These are phyloP conservation scores for Prinsepia uniflora DNA, from an alignment of 306 rosid species.

Conservation along the genomic window DNA sequence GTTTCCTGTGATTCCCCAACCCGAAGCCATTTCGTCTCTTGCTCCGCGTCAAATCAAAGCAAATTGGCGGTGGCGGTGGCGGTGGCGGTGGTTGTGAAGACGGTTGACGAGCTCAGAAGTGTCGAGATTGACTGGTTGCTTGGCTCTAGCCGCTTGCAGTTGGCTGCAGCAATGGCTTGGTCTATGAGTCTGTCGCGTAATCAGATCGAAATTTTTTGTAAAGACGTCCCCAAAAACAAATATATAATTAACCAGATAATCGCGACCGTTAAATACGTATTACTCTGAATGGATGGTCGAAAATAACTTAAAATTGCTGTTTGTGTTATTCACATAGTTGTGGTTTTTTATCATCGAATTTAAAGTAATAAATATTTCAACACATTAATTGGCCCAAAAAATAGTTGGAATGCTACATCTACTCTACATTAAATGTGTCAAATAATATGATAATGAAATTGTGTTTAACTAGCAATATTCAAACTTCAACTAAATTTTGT, in stretches of 20 bases:
- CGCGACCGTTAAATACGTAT: neutral
- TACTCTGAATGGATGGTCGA: neutral
- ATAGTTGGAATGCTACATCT: too few relatives aligned
- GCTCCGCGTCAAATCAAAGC: neutral
- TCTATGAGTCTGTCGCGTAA: neutral
- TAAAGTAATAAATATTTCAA: too few relatives aligned
- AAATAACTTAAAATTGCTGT: neutral
- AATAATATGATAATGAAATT: too few relatives aligned
- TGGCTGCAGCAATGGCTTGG: neutral
- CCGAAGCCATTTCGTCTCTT: conserved; percentile 65
- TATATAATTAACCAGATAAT: neutral
- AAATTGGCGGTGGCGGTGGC: neutral
- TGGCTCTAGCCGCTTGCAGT: neutral
- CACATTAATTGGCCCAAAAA: too few relatives aligned
- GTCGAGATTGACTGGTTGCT: conserved; percentile 11
- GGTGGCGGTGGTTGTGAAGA: neutral
- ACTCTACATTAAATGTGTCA: too few relatives aligned
- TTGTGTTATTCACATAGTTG: neutral
- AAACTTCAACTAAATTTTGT: too few relatives aligned
- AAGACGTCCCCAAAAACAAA: neutral
- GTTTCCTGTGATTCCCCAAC: conserved; percentile 96
- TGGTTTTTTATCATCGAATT: neutral
- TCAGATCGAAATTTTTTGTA: neutral
- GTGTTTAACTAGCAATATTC: too few relatives aligned
- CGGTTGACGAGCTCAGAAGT: neutral